A percentile compares a stretch with the other conserved stretches of the same genome.
Conservation (phyloP, 2,329 filamentous ascomycete genomes). For the Penicillium hesseltinei region DNA sequence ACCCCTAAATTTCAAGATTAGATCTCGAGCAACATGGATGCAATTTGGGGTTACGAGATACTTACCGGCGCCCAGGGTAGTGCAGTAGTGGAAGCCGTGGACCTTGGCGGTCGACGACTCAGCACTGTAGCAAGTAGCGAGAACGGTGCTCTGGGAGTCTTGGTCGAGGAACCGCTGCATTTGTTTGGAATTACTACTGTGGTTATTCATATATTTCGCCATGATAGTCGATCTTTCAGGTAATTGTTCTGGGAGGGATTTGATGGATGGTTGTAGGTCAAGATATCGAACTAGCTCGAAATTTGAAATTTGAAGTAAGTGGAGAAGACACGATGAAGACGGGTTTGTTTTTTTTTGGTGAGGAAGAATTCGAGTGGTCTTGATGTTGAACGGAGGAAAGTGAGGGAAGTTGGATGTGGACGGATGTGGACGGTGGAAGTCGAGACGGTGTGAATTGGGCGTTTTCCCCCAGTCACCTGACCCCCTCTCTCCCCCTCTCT, state of each 20-base stretch:
- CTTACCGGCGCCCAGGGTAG: slow-evolving; percentile 79
- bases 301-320: neutral
- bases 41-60: slow-evolving; percentile 11
- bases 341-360: neutral
- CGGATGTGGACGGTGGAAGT: neutral
- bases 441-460: neutral
- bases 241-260: slow-evolving; percentile 3
- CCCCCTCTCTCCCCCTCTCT: neutral
- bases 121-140: slow-evolving; percentile 89
- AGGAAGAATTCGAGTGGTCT: neutral
- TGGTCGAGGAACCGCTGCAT: slow-evolving; percentile 59
- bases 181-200: slow-evolving; percentile 64
- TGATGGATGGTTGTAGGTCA: slow-evolving; percentile 4
- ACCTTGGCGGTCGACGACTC: slow-evolving; percentile 66
- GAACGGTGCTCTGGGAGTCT: slow-evolving; percentile 63
- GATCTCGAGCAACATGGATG: neutral
- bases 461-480: slow-evolving; percentile 16
- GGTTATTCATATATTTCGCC: slow-evolving; percentile 62
- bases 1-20: slow-evolving; percentile 55
- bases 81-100: slow-evolving; percentile 90
- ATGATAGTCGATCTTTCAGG: slow-evolving; percentile 24
- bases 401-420: no score
- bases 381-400: slow-evolving; percentile 1
- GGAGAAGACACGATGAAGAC: slow-evolving; percentile 10
- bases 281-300: slow-evolving; percentile 1